Evolutionary conservation across 768 basidiomycete genomes (phyloP).

Genomic region (Rhizopogon sp.): DNA sequence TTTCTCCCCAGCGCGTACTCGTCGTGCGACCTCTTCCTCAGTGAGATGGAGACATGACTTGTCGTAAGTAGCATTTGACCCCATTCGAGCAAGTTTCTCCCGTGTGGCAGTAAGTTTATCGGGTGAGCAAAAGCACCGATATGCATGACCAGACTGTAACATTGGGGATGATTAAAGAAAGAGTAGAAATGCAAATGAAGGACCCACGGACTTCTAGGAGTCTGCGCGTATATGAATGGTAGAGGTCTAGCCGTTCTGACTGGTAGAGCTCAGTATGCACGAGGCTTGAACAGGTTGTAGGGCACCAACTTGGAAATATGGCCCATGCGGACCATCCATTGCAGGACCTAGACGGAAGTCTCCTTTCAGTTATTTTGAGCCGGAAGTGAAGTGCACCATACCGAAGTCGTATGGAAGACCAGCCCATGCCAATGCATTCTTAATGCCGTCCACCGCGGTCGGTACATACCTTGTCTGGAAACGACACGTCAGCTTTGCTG

Average conservation of each 20-base stretch:
- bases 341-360: conserved; percentile 58
- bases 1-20: conserved; percentile 70
- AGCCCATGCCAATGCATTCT: conserved; percentile 80
- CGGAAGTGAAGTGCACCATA: conserved; percentile 19
- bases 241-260: conserved; percentile 88
- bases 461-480: conserved; percentile 72
- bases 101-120: conserved; percentile 66
- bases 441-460: conserved; percentile 79
- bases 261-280: conserved; percentile 27
- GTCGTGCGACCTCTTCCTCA: conserved; percentile 77
- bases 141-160: conserved; percentile 76
- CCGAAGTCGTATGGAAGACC: conserved; percentile 91
- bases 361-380: conserved; percentile 2
- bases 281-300: neutral
- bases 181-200: neutral
- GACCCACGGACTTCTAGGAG: conserved; percentile 62
- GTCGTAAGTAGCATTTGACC: conserved; percentile 84
- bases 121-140: conserved; percentile 89
- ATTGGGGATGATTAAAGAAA: neutral
- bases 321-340: conserved; percentile 65
- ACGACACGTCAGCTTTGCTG: conserved; percentile 1
- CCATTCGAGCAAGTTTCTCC: conserved; percentile 61
- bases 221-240: conserved; percentile 64
- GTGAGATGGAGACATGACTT: conserved; percentile 82
- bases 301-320: conserved; percentile 75